A percentile compares a stretch with the other conserved stretches of the same genome.
These are phyloP conservation scores for Bullera alba DNA, from an alignment of 768 basidiomycete genomes.

Conservation along the genomic window DNA sequence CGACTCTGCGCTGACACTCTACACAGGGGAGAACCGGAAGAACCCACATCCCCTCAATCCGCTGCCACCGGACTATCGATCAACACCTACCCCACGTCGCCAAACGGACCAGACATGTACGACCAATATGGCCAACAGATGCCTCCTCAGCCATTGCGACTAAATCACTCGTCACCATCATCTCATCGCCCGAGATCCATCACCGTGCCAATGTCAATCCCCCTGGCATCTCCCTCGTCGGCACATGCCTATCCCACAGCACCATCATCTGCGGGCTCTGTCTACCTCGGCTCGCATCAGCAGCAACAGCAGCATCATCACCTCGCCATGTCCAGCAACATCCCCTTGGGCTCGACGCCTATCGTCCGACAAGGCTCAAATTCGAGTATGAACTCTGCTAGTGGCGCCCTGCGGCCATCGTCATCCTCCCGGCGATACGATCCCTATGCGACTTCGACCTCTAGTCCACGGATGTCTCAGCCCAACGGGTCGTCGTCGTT, in stretches of 20 bases:
- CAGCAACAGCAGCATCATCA: neutral
- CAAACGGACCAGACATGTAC: neutral
- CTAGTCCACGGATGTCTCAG: neutral
- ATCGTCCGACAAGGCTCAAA: neutral
- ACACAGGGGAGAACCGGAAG: conserved; percentile 18
- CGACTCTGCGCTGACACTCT: neutral
- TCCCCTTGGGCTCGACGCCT: neutral
- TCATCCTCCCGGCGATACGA: conserved; percentile 12
- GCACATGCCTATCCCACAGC: neutral
- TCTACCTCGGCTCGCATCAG: conserved; percentile 6
- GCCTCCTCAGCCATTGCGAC: neutral
- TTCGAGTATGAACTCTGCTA: neutral
- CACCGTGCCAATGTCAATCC: conserved; percentile 9
- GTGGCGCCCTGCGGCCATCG: conserved; percentile 7
- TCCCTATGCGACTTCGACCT: conserved; percentile 6
- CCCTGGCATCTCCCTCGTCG: conserved; percentile 2
- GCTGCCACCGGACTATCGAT: conserved; percentile 8
- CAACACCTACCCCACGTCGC: conserved; percentile 3
- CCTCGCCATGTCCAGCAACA: neutral
- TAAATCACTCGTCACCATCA: neutral
- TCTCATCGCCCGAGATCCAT: neutral
- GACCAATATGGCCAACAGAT: conserved; percentile 4
- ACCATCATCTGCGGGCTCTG: neutral
- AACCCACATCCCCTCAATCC: conserved; percentile 13
- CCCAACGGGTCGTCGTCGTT: no score